A percentile compares a stretch with the other conserved stretches of the same genome.
Conservation (phyloP, 768 basidiomycete species). For the Lactifluus subvellereus region DNA sequence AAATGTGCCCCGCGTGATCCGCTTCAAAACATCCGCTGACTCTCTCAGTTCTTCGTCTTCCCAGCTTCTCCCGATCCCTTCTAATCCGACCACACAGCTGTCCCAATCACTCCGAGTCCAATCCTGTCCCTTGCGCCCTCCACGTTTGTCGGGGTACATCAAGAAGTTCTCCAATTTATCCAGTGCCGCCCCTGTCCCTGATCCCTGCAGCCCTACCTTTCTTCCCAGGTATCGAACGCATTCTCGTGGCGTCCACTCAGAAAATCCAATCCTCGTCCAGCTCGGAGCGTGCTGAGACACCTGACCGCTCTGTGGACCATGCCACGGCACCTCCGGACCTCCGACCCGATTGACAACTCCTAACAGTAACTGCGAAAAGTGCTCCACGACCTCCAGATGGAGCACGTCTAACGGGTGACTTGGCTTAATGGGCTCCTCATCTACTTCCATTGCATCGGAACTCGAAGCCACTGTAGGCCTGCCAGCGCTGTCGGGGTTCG, state of each 20-base stretch:
- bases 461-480: constrained; percentile 24
- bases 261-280: constrained; percentile 39
- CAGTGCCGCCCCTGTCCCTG: not conserved
- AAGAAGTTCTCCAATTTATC: constrained; percentile 23
- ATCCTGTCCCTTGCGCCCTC: constrained; percentile 64
- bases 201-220: constrained; percentile 27
- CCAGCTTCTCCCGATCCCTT: constrained; percentile 46
- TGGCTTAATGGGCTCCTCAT: constrained; percentile 42
- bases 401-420: constrained; percentile 59
- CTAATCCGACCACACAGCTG: constrained; percentile 43
- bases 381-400: constrained; percentile 62
- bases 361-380: constrained; percentile 57
- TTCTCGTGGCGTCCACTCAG: constrained; percentile 49
- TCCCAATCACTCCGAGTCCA: constrained; percentile 70
- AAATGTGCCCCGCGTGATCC: constrained; percentile 47
- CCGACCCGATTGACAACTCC: constrained; percentile 53
- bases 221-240: constrained; percentile 54
- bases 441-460: constrained; percentile 50
- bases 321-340: constrained; percentile 38
- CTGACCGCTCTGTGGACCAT: constrained; percentile 29
- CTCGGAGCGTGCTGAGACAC: constrained; percentile 55
- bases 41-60: constrained; percentile 46
- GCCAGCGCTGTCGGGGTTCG: constrained; percentile 12
- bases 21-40: constrained; percentile 44
- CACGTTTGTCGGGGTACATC: constrained; percentile 44